A percentile compares a stretch with the other conserved stretches of the same genome.
phyloP scores from a whole-genome alignment of 768 basidiomycete genomes.

The Agaricus sinodeliciosus region DNA sequence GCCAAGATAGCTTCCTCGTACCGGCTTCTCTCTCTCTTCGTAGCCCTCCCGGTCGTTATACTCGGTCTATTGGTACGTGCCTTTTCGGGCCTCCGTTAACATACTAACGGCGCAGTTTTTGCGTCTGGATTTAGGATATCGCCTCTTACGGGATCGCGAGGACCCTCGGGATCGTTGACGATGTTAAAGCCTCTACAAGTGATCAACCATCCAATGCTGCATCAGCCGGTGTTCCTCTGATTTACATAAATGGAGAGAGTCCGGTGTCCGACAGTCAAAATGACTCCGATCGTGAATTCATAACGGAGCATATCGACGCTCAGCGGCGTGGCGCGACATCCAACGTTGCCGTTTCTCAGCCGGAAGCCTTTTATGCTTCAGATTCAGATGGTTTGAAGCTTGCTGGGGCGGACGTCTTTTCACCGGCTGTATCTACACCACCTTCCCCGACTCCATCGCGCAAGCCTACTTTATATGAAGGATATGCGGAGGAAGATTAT shows the following conservation, averaged over 20 bases:
- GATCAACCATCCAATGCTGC: conserved; percentile 39
- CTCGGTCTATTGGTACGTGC: conserved; percentile 47
- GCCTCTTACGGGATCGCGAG: conserved; percentile 78
- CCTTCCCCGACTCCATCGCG: conserved; percentile 55
- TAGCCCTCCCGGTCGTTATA: conserved; percentile 56
- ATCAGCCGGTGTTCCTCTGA: conserved; percentile 21
- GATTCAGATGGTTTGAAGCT: conserved; percentile 42
- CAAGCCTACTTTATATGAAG: conserved; percentile 19
- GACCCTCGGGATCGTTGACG: conserved; percentile 72
- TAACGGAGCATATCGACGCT: not conserved
- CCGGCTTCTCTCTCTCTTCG: conserved; percentile 59
- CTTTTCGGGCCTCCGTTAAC: not conserved
- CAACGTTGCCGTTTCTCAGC: conserved; percentile 12
- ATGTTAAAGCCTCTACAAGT: conserved; percentile 66
- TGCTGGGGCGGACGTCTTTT: conserved; percentile 68
- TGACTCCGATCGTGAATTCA: conserved; percentile 21
- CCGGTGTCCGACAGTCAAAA: conserved; percentile 18
- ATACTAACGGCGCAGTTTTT: conserved; percentile 11
- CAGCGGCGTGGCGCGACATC: not conserved
- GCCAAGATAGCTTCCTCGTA: conserved; percentile 54
- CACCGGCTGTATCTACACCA: conserved; percentile 61
- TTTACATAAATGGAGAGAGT: conserved; percentile 23
- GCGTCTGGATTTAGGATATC: conserved; percentile 49
- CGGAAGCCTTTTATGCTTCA: conserved; percentile 45
- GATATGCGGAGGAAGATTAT: conserved; percentile 13